Evolutionary conservation across 75 land plant genomes (phyloP).

Genomic region (Azolla pinnata): DNA sequence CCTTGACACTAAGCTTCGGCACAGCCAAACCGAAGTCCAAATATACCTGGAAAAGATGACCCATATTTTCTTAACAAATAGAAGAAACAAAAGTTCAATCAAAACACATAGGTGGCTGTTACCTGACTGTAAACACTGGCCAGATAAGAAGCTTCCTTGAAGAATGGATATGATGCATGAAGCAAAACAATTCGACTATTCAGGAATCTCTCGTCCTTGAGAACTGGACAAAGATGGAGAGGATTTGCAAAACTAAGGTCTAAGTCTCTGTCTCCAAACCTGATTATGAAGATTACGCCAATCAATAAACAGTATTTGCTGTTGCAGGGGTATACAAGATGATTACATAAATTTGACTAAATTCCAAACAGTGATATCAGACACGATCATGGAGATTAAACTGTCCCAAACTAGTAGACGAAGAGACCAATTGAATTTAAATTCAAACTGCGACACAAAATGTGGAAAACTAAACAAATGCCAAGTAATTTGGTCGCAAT

Average conservation of each 20-base stretch:
- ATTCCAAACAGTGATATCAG: no score
- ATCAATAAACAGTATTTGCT: not conserved
- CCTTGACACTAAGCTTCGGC: constrained; percentile 86
- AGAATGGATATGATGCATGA: constrained; percentile 92
- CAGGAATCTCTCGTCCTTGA: constrained; percentile 64
- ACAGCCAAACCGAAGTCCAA: constrained; percentile 90
- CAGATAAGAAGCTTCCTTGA: constrained; percentile 86
- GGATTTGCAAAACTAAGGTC: constrained; percentile 78
- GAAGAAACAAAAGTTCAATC: no score
- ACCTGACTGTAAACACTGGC: constrained; percentile 93
- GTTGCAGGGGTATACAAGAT: no score
- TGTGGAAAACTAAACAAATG: no score
- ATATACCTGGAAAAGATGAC: constrained; percentile 42
- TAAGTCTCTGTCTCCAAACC: constrained; percentile 95
- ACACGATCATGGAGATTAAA: no score
- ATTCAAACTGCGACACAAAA: no score
- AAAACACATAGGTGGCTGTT: no score
- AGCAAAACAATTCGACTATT: constrained; percentile 69
- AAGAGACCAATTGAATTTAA: no score
- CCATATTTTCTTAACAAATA: no score
- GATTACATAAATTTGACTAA: no score
- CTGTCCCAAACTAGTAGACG: no score
- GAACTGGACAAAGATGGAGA: constrained; percentile 66
- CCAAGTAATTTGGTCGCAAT: no score
- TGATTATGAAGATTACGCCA: constrained; percentile 8